Evolutionary conservation across 2,329 filamentous ascomycete genomes (phyloP).

Genomic region (Pseudogymnoascus sp.): DNA sequence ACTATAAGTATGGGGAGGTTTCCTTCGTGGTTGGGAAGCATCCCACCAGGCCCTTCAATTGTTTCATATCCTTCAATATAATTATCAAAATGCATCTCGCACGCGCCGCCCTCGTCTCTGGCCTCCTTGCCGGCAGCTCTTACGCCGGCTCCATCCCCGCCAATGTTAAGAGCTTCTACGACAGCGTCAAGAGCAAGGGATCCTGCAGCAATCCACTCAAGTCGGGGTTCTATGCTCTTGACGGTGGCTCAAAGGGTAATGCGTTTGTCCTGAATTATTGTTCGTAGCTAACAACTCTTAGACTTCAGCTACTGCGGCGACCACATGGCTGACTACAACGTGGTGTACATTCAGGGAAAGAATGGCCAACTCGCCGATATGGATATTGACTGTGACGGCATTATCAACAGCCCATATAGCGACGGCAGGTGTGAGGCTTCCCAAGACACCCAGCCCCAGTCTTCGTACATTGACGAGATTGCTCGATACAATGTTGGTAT

Average conservation of each 20-base stretch:
- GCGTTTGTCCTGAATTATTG: conserved; percentile 5
- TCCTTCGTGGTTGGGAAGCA: neutral
- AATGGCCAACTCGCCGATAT: conserved; percentile 42
- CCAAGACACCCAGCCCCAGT: conserved; percentile 38
- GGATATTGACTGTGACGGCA: conserved; percentile 53
- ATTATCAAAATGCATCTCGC: conserved; percentile 2
- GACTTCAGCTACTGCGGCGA: conserved; percentile 42
- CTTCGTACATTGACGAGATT: conserved; percentile 40
- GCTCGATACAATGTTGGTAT: conserved; percentile 33
- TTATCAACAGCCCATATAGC: conserved; percentile 34
- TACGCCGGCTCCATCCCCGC: conserved; percentile 30
- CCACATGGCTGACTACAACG: conserved; percentile 31
- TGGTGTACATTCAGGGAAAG: conserved; percentile 43
- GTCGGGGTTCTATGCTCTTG: conserved; percentile 35
- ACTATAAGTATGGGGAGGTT: neutral
- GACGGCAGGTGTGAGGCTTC: conserved; percentile 41
- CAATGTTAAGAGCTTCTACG: conserved; percentile 37
- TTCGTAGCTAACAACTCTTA: conserved; percentile 15
- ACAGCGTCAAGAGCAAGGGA: conserved; percentile 32
- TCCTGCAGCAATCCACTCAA: conserved; percentile 34
- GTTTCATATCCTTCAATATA: conserved; percentile 3
- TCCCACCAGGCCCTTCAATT: neutral
- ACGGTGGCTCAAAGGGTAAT: conserved; percentile 33
- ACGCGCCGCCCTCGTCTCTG: neutral
- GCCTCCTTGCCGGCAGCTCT: neutral